Conservation (phyloP, 805 yeast species). For the Lachancea waltii region DNA sequence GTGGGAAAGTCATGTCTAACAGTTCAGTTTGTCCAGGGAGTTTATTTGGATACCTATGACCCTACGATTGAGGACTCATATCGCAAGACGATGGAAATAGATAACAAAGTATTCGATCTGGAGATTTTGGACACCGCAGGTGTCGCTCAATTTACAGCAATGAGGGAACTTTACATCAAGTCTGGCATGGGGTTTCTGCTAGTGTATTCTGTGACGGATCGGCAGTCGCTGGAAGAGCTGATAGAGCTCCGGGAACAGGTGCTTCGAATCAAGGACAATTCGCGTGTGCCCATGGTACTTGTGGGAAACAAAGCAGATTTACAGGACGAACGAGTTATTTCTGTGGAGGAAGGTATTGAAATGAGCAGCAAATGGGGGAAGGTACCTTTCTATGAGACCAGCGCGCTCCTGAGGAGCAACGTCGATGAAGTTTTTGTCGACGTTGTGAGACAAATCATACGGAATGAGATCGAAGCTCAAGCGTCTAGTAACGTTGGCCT, state of each 20-base stretch:
- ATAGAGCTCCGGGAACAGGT: constrained; percentile 79
- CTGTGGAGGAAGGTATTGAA: constrained; percentile 75
- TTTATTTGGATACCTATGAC: constrained; percentile 84
- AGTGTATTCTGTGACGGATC: constrained; percentile 78
- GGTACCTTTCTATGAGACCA: constrained; percentile 87
- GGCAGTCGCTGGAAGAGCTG: constrained; percentile 69
- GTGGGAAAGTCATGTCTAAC: constrained; percentile 94
- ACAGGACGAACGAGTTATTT: constrained; percentile 62
- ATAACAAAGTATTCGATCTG: constrained; percentile 78
- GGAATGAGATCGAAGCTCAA: constrained; percentile 29
- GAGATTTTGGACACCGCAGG: constrained; percentile 93
- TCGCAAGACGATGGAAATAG: constrained; percentile 80
- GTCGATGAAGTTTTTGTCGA: constrained; percentile 88
- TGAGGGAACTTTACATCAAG: constrained; percentile 83
- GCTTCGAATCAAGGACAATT: constrained; percentile 69
- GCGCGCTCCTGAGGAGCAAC: constrained; percentile 85
- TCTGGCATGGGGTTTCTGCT: constrained; percentile 86
- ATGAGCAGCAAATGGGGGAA: constrained; percentile 82
- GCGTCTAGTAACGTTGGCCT: constrained; percentile 3
- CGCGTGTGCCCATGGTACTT: constrained; percentile 75
- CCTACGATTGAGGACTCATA: constrained; percentile 97
- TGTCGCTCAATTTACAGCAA: constrained; percentile 90
- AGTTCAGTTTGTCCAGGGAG: constrained; percentile 86
- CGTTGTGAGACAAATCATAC: constrained; percentile 75
- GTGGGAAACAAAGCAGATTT: constrained; percentile 91